These are phyloP conservation scores for Magnaporthiopsis incrustans DNA, from an alignment of 2,329 filamentous ascomycete species.

Conservation along the genomic window DNA sequence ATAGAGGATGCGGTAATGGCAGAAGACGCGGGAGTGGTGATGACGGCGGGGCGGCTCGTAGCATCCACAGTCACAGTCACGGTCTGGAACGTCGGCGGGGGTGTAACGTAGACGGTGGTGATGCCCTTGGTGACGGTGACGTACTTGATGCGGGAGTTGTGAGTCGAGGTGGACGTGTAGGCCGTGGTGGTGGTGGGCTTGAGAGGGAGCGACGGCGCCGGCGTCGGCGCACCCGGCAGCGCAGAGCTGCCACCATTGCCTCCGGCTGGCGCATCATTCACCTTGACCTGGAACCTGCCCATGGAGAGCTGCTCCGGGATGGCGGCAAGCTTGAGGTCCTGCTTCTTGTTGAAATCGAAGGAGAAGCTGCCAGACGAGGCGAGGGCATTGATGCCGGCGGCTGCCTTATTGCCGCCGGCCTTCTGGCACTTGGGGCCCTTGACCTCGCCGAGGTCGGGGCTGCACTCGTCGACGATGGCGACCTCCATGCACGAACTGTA, in stretches of 20 bases:
- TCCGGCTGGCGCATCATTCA: constrained; percentile 5
- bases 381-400: neutral
- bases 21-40: neutral
- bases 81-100: neutral
- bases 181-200: constrained; percentile 11
- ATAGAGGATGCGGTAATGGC: neutral
- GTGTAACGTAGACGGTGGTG: constrained; percentile 2
- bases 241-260: constrained; percentile 8
- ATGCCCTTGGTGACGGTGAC: constrained; percentile 31
- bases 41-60: neutral
- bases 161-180: constrained; percentile 10
- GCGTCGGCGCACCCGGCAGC: constrained; percentile 3
- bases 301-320: constrained; percentile 34
- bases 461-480: constrained; percentile 21
- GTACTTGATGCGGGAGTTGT: constrained; percentile 27
- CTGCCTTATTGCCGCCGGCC: neutral
- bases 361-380: constrained; percentile 8
- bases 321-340: constrained; percentile 34
- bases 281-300: constrained; percentile 29
- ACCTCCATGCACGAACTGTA: constrained; percentile 38
- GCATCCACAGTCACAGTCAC: no score
- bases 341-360: constrained; percentile 24
- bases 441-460: constrained; percentile 28
- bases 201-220: constrained; percentile 1
- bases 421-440: constrained; percentile 26